phyloP scores from a whole-genome alignment of 345 rosid species.

The Salix viminalis region DNA sequence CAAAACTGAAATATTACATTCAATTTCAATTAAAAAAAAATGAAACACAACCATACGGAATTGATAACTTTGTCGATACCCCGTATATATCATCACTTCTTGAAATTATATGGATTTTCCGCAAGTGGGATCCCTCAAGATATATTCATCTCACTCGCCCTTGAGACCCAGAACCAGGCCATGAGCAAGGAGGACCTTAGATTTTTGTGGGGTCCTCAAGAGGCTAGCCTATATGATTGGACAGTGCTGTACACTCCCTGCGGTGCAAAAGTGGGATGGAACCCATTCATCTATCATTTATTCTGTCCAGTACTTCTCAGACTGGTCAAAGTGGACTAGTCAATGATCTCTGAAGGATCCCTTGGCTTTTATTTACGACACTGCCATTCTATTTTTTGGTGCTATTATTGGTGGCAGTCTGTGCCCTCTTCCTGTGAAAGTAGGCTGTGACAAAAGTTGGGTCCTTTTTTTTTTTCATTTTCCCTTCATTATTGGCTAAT shows the following conservation, averaged over 20 bases:
- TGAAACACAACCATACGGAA: too few species aligned
- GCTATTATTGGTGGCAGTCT: slow-evolving; percentile 21
- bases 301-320: slow-evolving; percentile 11
- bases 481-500: slow-evolving; percentile 33
- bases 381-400: slow-evolving; percentile 18
- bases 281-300: slow-evolving; percentile 5
- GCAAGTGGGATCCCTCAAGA: background rate
- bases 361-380: slow-evolving; percentile 14
- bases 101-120: background rate
- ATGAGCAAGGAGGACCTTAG: background rate
- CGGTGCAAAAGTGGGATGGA: background rate
- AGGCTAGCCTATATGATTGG: background rate
- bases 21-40: too few species aligned
- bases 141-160: background rate
- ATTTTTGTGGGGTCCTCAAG: background rate
- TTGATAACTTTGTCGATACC: background rate
- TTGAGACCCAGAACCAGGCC: background rate
- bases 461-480: slow-evolving; percentile 10
- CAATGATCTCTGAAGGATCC: slow-evolving; percentile 35
- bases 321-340: slow-evolving; percentile 56
- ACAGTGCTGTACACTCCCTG: background rate
- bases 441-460: slow-evolving; percentile 18
- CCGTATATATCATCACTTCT: background rate
- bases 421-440: slow-evolving; percentile 5
- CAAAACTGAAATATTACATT: too few species aligned